Evolutionary conservation across 495 filamentous ascomycete species (phyloP).

Genomic region (Hapsidospora chrysogenum): DNA sequence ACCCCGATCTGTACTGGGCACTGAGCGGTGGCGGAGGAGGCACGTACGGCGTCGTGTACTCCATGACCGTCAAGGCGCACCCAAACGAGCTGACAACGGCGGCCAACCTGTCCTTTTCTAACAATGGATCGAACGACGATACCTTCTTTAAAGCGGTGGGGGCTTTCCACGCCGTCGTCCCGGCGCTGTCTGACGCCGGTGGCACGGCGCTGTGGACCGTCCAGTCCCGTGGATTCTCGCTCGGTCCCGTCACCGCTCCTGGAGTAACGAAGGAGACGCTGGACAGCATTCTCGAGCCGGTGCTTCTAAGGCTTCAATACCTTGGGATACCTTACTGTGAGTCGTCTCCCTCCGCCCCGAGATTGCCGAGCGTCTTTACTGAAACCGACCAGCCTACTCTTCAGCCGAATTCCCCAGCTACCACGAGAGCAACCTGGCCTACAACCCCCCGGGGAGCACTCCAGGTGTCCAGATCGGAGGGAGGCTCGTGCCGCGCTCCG

Average conservation of each 20-base stretch:
- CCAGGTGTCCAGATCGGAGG: constrained; percentile 20
- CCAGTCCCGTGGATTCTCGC: neutral
- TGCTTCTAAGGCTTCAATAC: neutral
- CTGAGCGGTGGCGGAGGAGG: constrained; percentile 34
- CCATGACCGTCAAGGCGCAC: constrained; percentile 17
- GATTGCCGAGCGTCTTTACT: no score
- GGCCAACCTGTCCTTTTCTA: constrained; percentile 2
- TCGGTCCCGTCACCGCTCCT: neutral
- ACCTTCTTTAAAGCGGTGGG: constrained; percentile 19
- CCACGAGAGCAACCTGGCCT: neutral
- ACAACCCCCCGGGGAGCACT: constrained; percentile 3
- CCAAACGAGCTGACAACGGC: constrained; percentile 7
- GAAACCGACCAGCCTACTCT: no score
- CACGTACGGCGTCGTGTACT: constrained; percentile 32
- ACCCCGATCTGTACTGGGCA: constrained; percentile 42
- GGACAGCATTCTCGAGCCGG: neutral
- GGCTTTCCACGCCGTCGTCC: constrained; percentile 18
- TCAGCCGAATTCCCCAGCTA: neutral
- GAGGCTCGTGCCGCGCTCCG: constrained; percentile 32
- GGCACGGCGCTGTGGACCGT: neutral
- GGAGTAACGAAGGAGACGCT: neutral
- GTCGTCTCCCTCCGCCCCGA: no score
- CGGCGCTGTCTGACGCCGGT: constrained; percentile 3
- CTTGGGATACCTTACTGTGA: neutral
- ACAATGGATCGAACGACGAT: constrained; percentile 6